These are phyloP conservation scores for Sporothrix mexicana DNA, from an alignment of 2,329 filamentous ascomycete genomes.

Conservation along the genomic window DNA sequence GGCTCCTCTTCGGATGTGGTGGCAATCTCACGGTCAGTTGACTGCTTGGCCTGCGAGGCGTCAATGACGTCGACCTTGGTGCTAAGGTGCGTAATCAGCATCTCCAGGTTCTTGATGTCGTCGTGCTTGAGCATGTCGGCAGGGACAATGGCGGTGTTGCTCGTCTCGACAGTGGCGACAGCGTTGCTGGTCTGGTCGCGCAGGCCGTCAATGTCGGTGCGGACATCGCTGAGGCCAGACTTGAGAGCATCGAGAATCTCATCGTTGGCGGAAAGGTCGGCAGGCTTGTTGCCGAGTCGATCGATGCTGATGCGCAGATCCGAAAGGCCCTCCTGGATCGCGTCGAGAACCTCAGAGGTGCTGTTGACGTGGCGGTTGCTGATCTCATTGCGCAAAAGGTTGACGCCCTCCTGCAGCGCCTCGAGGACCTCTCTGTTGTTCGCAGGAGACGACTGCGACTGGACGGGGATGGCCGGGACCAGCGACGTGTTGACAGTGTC, in stretches of 20 bases:
- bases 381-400: conserved; percentile 76
- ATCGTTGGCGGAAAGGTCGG: conserved; percentile 82
- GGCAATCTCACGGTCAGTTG: conserved; percentile 4
- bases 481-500: conserved; percentile 75
- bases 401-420: conserved; percentile 73
- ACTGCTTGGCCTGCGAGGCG: conserved; percentile 21
- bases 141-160: conserved; percentile 56
- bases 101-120: conserved; percentile 85
- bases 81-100: conserved; percentile 79
- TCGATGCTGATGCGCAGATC: conserved; percentile 80
- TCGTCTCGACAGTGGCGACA: conserved; percentile 56
- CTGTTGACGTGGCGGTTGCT: conserved; percentile 68
- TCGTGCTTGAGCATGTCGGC: conserved; percentile 65
- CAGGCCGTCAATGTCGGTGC: conserved; percentile 77
- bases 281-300: conserved; percentile 74
- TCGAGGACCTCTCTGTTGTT: conserved; percentile 72
- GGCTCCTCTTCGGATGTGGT: background rate
- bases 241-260: conserved; percentile 89
- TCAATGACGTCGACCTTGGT: conserved; percentile 84
- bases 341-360: conserved; percentile 86
- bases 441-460: conserved; percentile 42
- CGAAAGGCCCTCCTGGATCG: conserved; percentile 85
- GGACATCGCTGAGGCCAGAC: conserved; percentile 76
- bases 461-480: conserved; percentile 60
- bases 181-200: conserved; percentile 63